A percentile compares a stretch with the other conserved stretches of the same genome.
Conservation (phyloP, 176 grass and related monocot species). For the Zea luxurians region DNA sequence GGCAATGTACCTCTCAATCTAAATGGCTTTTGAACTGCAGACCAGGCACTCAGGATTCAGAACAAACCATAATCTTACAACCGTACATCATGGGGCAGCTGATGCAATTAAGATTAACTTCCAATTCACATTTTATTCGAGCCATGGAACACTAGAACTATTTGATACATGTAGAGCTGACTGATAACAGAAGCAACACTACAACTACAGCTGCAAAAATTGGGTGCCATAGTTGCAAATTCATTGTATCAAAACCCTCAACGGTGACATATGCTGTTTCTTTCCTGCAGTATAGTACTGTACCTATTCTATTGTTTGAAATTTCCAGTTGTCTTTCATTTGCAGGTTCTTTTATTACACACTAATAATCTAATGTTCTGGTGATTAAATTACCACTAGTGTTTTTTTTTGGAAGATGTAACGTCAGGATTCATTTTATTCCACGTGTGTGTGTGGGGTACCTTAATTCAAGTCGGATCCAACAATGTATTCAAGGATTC, state of each 20-base stretch:
- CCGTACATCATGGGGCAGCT: neutral
- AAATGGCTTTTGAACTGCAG: neutral
- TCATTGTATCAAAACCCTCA: neutral
- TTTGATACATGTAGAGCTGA: neutral
- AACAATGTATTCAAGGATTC: neutral
- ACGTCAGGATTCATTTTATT: neutral
- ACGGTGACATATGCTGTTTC: neutral
- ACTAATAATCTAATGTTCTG: neutral
- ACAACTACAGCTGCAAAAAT: too few species aligned
- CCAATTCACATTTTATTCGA: conserved; percentile 13
- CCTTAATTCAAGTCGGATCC: neutral
- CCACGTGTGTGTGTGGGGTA: too few species aligned
- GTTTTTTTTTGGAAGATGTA: too few species aligned
- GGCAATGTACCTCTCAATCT: neutral
- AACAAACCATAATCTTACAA: conserved; percentile 1
- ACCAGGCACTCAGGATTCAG: neutral
- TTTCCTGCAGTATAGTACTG: neutral
- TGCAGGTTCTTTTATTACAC: neutral
- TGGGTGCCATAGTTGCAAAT: too few species aligned
- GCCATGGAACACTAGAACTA: neutral
- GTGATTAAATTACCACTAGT: too few species aligned
- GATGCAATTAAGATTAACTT: neutral
- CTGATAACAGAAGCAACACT: neutral
- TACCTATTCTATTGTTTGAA: neutral
- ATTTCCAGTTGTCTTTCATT: too few species aligned